Evolutionary conservation across 345 rosid species (phyloP), one percentile per base, ranked within the genome.

Genomic region (Rhizophora apiculata): DNA sequence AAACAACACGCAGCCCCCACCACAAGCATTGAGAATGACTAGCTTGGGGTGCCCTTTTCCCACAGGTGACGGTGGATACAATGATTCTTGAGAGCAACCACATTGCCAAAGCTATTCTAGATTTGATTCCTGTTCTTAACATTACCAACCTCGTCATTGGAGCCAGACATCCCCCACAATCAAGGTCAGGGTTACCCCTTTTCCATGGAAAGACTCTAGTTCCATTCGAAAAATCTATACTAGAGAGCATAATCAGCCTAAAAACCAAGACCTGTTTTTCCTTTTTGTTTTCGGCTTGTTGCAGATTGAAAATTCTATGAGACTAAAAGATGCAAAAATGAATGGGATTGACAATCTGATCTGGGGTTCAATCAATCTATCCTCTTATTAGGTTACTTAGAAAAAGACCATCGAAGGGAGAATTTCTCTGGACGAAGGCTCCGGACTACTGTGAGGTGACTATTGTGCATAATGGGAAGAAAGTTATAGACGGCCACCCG

Each of bases 111-210:
- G 82, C 90, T 30, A 68, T 88, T 57, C 75, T 86, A n/a, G 85
- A 82, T 55, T 87, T 88, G 48, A 88, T 88, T 26, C 79, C 93
- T 54, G 84, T 86, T 55, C 84, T 84, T 69, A 84, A 86, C 78
- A 79, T 88, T 34, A 80, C 82, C 58, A 76, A 64, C 57, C 86
- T 88, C 43, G 84, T 88, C 72, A 77, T 88, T n/a, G 90, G 93
- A 72, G 64, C 79, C 20, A 88, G 81, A 43, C 63, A 59, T 8
- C 48, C 67, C 0, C 87, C 85, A 51, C 56, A n/a, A 56, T 72
- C 88, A 19, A 78, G 85, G 88, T 86, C 68, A 15, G 31, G 49
- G 24, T 60, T 43, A 15, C 18, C 19, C 49, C 49, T 43, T 43
- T 43, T 43, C 49, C 49, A 13, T 43, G 49, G 18, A 43, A 43